phyloP scores from a whole-genome alignment of 129 eudicot genomes.

The Ambrosia trifida region DNA sequence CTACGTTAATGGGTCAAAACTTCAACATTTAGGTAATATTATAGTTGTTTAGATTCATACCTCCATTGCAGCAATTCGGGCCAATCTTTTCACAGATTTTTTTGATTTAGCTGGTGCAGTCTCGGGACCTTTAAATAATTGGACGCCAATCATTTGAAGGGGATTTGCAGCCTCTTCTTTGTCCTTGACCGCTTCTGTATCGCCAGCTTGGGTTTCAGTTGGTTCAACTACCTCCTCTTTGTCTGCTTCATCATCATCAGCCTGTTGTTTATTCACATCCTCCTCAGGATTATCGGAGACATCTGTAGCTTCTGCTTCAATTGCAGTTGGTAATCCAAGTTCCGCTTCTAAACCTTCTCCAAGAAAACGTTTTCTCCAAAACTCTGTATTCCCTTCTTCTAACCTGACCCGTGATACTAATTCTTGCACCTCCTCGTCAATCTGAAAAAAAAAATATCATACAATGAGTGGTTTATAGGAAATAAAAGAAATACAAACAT shows the following conservation, averaged over 20 bases:
- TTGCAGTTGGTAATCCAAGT: slow-evolving; percentile 45
- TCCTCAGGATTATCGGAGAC: slow-evolving; percentile 57
- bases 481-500: not conserved
- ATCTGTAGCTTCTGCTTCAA: slow-evolving; percentile 50
- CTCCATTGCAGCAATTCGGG: slow-evolving; percentile 63
- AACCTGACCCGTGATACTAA: slow-evolving; percentile 73
- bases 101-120: slow-evolving; percentile 53
- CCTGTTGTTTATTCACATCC: slow-evolving; percentile 48
- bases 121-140: slow-evolving; percentile 70
- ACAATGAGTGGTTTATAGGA: not conserved
- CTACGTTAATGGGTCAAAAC: not conserved
- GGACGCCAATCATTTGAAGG: slow-evolving; percentile 96
- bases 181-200: slow-evolving; percentile 59
- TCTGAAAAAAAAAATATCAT: slow-evolving; percentile 36
- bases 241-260: slow-evolving; percentile 71
- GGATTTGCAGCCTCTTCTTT: slow-evolving; percentile 80
- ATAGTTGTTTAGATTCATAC: slow-evolving; percentile 37
- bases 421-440: slow-evolving; percentile 87
- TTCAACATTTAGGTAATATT: not conserved
- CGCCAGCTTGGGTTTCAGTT: slow-evolving; percentile 66
- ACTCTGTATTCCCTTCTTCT: slow-evolving; percentile 93
- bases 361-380: slow-evolving; percentile 88
- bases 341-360: slow-evolving; percentile 69
- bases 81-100: slow-evolving; percentile 54
- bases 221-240: slow-evolving; percentile 78